A percentile compares a stretch with the other conserved stretches of the same genome.
phyloP scores from a whole-genome alignment of 805 yeast genomes.

The Zygotorulaspora florentina region DNA sequence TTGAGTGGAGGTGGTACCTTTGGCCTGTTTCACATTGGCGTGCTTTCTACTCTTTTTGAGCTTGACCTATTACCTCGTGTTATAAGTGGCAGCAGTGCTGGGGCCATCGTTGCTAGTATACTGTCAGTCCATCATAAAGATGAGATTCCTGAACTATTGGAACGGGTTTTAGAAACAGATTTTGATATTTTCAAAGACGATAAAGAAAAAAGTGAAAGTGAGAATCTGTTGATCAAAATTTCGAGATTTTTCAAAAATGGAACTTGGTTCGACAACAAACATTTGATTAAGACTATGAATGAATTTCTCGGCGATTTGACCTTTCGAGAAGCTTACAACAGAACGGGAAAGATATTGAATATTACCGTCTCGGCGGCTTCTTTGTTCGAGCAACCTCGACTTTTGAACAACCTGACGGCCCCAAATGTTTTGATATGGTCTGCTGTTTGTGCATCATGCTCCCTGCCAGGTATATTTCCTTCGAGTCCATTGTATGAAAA shows the following conservation, averaged over 20 bases:
- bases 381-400: constrained; percentile 82
- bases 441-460: constrained; percentile 90
- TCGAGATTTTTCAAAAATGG: constrained; percentile 74
- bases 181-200: constrained; percentile 57
- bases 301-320: constrained; percentile 84
- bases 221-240: constrained; percentile 47
- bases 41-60: constrained; percentile 71
- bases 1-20: constrained; percentile 94
- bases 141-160: constrained; percentile 57
- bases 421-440: constrained; percentile 83
- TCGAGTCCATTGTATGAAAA: constrained; percentile 83
- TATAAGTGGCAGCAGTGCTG: constrained; percentile 92
- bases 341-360: constrained; percentile 89
- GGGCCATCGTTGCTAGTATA: constrained; percentile 89
- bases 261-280: constrained; percentile 77
- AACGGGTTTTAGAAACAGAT: constrained; percentile 40
- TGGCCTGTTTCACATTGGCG: constrained; percentile 92
- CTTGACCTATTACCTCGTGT: constrained; percentile 76
- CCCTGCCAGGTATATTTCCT: constrained; percentile 88
- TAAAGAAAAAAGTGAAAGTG: constrained; percentile 47
- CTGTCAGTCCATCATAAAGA: constrained; percentile 75
- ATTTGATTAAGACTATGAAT: constrained; percentile 68
- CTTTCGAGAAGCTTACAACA: constrained; percentile 88
- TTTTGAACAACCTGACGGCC: constrained; percentile 74
- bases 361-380: constrained; percentile 92